Conservation (phyloP, 208 protist genomes). For the Crithidia thermophila region DNA sequence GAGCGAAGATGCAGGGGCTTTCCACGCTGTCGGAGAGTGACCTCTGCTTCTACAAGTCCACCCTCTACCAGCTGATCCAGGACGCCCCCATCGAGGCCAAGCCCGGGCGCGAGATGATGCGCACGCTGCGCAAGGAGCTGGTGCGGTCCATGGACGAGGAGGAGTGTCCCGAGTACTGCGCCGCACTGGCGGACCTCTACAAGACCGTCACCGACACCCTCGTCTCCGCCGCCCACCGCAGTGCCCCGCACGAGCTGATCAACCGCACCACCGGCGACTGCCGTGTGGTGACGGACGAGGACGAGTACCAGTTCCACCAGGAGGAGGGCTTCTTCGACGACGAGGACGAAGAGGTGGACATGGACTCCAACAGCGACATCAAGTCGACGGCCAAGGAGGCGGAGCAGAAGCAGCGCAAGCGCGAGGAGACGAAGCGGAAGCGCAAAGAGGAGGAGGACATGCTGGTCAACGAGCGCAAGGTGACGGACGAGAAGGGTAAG, state of each 20-base stretch:
- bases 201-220: conserved; percentile 86
- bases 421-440: conserved; percentile 73
- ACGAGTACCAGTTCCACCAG: conserved; percentile 77
- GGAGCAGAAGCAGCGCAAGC: conserved; percentile 71
- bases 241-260: conserved; percentile 81
- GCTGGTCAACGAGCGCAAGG: conserved; percentile 87
- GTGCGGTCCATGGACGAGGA: conserved; percentile 58
- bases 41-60: conserved; percentile 76
- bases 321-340: conserved; percentile 76
- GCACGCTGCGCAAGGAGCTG: conserved; percentile 73
- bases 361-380: conserved; percentile 53
- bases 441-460: conserved; percentile 86
- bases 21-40: conserved; percentile 46
- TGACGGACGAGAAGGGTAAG: conserved; percentile 83
- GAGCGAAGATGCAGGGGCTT: conserved; percentile 21
- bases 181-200: conserved; percentile 72
- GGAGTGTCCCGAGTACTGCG: conserved; percentile 69
- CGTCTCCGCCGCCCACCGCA: conserved; percentile 77
- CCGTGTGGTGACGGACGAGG: conserved; percentile 82
- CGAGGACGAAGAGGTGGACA: conserved; percentile 75
- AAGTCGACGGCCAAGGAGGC: conserved; percentile 59
- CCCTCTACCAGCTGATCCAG: conserved; percentile 77
- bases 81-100: conserved; percentile 66
- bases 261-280: conserved; percentile 69
- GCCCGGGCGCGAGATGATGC: conserved; percentile 76